Conservation (phyloP, 352 stramenopile species). For the Bremia lactucae region DNA sequence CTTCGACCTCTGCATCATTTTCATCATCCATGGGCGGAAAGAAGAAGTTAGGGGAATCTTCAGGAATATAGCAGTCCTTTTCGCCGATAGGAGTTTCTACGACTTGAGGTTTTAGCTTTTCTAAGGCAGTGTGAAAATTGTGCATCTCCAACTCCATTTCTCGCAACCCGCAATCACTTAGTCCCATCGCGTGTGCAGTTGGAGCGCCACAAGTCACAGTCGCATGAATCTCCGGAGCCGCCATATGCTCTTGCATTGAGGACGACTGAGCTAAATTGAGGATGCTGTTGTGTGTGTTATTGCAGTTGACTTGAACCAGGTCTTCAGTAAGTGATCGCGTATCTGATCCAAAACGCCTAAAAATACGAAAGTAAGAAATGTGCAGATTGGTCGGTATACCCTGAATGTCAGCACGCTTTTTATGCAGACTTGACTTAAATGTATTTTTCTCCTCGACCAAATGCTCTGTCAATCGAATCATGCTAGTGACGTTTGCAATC, state of each 20-base stretch:
- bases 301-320: conserved; percentile 34
- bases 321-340: conserved; percentile 39
- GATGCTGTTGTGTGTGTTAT: conserved; percentile 4
- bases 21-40: conserved; percentile 43
- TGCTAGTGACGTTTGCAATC: conserved; percentile 45
- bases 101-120: conserved; percentile 44
- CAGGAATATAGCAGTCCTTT: conserved; percentile 26
- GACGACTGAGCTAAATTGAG: conserved; percentile 6
- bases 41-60: conserved; percentile 40
- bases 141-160: conserved; percentile 81
- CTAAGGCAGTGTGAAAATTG: conserved; percentile 42
- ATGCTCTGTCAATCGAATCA: conserved; percentile 54
- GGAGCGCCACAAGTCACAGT: conserved; percentile 75
- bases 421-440: conserved; percentile 79
- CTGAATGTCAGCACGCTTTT: conserved; percentile 72
- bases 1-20: conserved; percentile 28
- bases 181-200: conserved; percentile 68
- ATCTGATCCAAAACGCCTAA: conserved; percentile 39
- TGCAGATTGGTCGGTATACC: conserved; percentile 78
- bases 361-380: conserved; percentile 77
- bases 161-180: conserved; percentile 61
- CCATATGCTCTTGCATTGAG: conserved; percentile 28
- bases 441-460: conserved; percentile 62
- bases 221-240: conserved; percentile 46
- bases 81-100: conserved; percentile 20